These are phyloP conservation scores for Naganishia sp. DNA, from an alignment of 1,284 basidiomycete genomes.

Conservation along the genomic window DNA sequence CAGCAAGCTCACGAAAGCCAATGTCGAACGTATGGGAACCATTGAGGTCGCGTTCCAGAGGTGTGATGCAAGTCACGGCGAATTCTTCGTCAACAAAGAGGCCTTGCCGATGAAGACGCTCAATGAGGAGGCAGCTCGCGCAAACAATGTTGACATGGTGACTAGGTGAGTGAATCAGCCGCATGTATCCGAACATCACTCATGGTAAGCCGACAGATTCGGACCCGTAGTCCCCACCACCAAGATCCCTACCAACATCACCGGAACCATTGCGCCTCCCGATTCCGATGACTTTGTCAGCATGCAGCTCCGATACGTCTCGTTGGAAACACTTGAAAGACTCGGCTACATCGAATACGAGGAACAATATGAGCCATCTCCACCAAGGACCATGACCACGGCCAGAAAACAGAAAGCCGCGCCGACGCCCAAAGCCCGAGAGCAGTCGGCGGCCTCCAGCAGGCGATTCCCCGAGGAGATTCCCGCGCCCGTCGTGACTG, in stretches of 20 bases:
- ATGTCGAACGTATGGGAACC: slow-evolving; percentile 10
- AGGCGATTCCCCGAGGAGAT: no score
- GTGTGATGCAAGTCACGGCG: slow-evolving; percentile 14
- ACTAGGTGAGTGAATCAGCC: slow-evolving; percentile 1
- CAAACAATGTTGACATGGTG: background rate
- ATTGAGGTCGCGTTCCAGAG: slow-evolving; percentile 20
- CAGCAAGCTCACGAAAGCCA: background rate
- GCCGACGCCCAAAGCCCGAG: no score
- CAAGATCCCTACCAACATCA: slow-evolving; percentile 3
- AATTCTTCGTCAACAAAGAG: slow-evolving; percentile 9
- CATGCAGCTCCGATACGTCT: slow-evolving; percentile 9
- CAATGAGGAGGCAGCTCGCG: background rate
- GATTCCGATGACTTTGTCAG: background rate
- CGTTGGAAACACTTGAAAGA: background rate
- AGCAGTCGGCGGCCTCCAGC: no score
- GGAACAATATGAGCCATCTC: no score
- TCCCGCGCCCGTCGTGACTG: no score
- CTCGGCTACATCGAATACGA: background rate
- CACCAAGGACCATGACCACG: no score
- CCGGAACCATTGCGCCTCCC: background rate
- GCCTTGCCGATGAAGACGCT: background rate
- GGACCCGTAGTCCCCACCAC: slow-evolving; percentile 1
- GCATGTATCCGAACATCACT: background rate
- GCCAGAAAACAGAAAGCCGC: no score
- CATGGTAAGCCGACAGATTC: background rate